Evolutionary conservation across 768 basidiomycete genomes (phyloP).

Genomic region (Neoboletus magnificus): DNA sequence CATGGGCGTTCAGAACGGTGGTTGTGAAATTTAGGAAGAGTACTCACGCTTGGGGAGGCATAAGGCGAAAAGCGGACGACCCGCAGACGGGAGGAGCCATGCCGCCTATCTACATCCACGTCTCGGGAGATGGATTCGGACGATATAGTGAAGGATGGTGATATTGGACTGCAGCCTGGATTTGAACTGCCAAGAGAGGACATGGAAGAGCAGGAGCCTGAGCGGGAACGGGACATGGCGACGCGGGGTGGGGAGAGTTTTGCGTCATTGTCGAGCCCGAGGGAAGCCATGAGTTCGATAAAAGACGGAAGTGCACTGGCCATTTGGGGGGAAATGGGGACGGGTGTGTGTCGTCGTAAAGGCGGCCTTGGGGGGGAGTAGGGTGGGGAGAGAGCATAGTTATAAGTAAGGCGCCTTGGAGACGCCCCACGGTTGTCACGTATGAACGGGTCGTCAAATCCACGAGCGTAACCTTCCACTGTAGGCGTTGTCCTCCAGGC

Average conservation of each 20-base stretch:
- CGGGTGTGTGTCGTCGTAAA: constrained; percentile 14
- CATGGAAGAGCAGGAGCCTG: constrained; percentile 46
- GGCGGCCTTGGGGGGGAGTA: constrained; percentile 15
- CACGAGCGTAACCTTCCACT: constrained; percentile 23
- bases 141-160: constrained; percentile 37
- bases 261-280: constrained; percentile 61
- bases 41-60: constrained; percentile 26
- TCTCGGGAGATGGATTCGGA: constrained; percentile 27
- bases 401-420: constrained; percentile 35
- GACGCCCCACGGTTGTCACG: constrained; percentile 38
- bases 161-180: constrained; percentile 28
- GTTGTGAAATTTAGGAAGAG: background rate
- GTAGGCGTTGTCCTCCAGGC: constrained; percentile 22
- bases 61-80: constrained; percentile 32
- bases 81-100: constrained; percentile 25
- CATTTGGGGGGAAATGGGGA: constrained; percentile 45
- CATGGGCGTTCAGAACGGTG: background rate
- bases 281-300: constrained; percentile 80
- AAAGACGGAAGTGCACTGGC: constrained; percentile 75
- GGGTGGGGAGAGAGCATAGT: constrained; percentile 17
- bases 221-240: constrained; percentile 28
- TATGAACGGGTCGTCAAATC: constrained; percentile 33
- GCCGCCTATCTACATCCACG: constrained; percentile 30
- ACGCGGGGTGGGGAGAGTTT: constrained; percentile 32
- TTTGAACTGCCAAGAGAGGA: constrained; percentile 40